These are phyloP conservation scores for Oldenlandia corymbosa DNA, from an alignment of 257 asterid species.

Conservation along the genomic window DNA sequence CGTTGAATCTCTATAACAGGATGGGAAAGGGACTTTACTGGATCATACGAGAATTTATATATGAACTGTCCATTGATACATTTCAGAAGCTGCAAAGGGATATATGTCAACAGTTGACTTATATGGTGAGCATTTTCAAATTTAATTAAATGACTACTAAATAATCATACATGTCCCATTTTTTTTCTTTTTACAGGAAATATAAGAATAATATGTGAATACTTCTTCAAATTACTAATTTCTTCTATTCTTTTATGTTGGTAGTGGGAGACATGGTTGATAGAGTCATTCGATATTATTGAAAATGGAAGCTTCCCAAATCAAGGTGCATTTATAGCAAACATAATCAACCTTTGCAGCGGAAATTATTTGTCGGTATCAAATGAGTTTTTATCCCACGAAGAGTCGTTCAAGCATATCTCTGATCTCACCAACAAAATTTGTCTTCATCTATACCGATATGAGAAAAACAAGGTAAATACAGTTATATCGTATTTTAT, in stretches of 20 bases:
- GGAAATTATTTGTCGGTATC: no score
- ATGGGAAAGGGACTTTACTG: not conserved
- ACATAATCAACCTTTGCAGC: not conserved
- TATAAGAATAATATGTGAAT: no score
- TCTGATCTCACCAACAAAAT: not conserved
- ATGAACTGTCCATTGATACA: not conserved
- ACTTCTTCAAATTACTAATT: no score
- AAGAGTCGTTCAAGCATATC: not conserved
- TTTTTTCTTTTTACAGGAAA: no score
- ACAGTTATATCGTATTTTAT: no score
- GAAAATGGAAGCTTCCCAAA: not conserved
- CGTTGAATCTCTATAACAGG: not conserved
- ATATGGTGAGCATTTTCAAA: not conserved
- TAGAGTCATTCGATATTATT: not conserved
- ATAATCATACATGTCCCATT: no score
- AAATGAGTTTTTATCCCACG: not conserved
- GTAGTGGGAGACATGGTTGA: constrained; percentile 7
- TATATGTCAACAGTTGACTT: not conserved
- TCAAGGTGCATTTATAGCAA: constrained; percentile 8
- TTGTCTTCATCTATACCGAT: not conserved
- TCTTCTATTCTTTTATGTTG: not conserved
- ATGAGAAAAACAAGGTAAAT: not conserved
- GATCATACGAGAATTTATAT: not conserved
- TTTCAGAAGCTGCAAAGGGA: not conserved
- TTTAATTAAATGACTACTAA: no score